Conservation (phyloP, 768 basidiomycete species). For the Boletus edulis region DNA sequence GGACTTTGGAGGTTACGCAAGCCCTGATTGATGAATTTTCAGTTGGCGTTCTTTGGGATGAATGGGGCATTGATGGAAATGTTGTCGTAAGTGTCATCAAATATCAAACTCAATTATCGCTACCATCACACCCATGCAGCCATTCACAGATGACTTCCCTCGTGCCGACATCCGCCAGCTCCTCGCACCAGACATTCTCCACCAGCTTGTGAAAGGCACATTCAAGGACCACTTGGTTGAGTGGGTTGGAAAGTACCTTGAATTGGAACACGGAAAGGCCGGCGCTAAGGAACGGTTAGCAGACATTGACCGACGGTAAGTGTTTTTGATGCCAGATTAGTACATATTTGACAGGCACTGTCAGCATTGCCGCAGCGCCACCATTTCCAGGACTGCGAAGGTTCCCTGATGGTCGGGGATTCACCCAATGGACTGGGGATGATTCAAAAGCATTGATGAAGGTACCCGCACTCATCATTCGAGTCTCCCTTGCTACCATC, state of each 20-base stretch:
- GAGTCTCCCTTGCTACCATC: too few relatives aligned
- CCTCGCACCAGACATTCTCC: neutral
- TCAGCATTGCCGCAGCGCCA: conserved; percentile 20
- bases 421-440: conserved; percentile 36
- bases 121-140: conserved; percentile 12
- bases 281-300: conserved; percentile 19
- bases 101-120: neutral
- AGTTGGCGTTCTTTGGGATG: conserved; percentile 14
- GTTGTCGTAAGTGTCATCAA: conserved; percentile 14
- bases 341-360: conserved; percentile 12
- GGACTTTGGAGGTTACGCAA: neutral
- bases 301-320: conserved; percentile 31
- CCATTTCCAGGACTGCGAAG: conserved; percentile 26
- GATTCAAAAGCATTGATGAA: too few relatives aligned
- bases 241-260: conserved; percentile 3
- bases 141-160: conserved; percentile 35
- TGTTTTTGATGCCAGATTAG: neutral
- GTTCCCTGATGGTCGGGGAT: conserved; percentile 31
- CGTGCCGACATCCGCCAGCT: conserved; percentile 33
- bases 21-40: neutral
- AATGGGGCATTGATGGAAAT: conserved; percentile 26
- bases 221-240: conserved; percentile 7
- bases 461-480: too few relatives aligned
- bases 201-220: conserved; percentile 2
- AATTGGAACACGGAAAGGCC: neutral